Percentiles rank a stretch among this genome's conserved stretches.
Evolutionary conservation across 306 rosid species (phyloP).

Genomic region (Cicer cuneatum): DNA sequence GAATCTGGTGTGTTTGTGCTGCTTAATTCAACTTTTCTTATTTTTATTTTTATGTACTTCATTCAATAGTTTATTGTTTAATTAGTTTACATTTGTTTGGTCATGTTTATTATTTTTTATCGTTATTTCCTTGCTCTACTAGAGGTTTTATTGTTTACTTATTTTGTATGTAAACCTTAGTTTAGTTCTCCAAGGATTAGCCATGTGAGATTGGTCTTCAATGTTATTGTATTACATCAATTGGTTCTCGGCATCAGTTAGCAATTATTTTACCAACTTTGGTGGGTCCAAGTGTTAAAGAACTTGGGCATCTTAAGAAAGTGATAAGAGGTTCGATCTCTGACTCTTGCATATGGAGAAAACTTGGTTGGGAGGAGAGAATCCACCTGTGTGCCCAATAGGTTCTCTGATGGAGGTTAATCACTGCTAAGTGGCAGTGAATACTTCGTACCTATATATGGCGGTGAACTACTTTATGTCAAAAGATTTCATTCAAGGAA

Average conservation of each 20-base stretch:
- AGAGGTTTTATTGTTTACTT: background rate
- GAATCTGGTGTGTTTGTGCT: slow-evolving; percentile 71
- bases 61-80: slow-evolving; percentile 12
- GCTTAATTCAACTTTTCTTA: slow-evolving; percentile 8
- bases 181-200: background rate
- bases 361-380: too few species aligned
- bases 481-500: background rate
- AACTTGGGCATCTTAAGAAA: too few species aligned
- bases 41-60: slow-evolving; percentile 4
- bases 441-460: too few species aligned
- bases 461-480: background rate
- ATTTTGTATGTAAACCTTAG: background rate
- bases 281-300: too few species aligned
- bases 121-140: background rate
- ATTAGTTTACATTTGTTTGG: slow-evolving; percentile 22
- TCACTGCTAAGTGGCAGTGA: too few species aligned
- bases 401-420: too few species aligned
- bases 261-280: too few species aligned
- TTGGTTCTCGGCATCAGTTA: background rate
- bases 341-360: too few species aligned
- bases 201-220: background rate
- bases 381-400: too few species aligned
- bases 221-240: slow-evolving; percentile 14
- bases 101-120: background rate
- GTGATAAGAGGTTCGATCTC: too few species aligned